phyloP scores from a whole-genome alignment of 2,329 filamentous ascomycete species.

The Fusarium continuum region DNA sequence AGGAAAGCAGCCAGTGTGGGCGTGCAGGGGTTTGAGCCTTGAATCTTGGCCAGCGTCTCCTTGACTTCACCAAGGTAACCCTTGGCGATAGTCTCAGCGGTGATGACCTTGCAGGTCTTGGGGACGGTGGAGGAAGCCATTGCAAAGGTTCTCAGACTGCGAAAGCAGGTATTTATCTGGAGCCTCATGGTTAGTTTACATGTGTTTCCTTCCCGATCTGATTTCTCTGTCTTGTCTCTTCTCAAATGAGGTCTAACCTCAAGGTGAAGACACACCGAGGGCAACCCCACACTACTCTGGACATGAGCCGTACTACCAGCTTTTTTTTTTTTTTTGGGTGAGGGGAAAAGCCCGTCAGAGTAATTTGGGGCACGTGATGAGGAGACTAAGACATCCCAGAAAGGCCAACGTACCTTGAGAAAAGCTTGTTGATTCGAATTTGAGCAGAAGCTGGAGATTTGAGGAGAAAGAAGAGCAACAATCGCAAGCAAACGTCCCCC shows the following conservation, averaged over 20 bases:
- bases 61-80: slow-evolving; percentile 80
- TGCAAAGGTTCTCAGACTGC: slow-evolving; percentile 19
- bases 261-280: slow-evolving; percentile 28
- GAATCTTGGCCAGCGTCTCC: slow-evolving; percentile 76
- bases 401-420: slow-evolving; percentile 21
- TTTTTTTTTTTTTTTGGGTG: not conserved
- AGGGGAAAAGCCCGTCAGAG: slow-evolving; percentile 15
- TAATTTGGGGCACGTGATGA: slow-evolving; percentile 16
- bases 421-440: slow-evolving; percentile 14
- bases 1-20: slow-evolving; percentile 91
- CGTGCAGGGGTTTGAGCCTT: slow-evolving; percentile 62
- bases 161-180: slow-evolving; percentile 16
- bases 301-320: slow-evolving; percentile 24
- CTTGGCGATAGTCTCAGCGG: slow-evolving; percentile 88
- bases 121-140: slow-evolving; percentile 53
- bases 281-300: slow-evolving; percentile 36
- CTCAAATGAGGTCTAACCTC: slow-evolving; percentile 1
- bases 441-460: slow-evolving; percentile 23
- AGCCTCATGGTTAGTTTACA: slow-evolving; percentile 19
- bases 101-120: slow-evolving; percentile 90
- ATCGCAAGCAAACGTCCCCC: slow-evolving; percentile 20
- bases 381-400: slow-evolving; percentile 1
- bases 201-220: slow-evolving; percentile 4
- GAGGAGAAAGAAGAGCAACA: slow-evolving; percentile 25
- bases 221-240: not conserved